Evolutionary conservation across 441 rosid species (phyloP), one percentile per base, ranked within the genome.

Genomic region (Raphanus hybrid): DNA sequence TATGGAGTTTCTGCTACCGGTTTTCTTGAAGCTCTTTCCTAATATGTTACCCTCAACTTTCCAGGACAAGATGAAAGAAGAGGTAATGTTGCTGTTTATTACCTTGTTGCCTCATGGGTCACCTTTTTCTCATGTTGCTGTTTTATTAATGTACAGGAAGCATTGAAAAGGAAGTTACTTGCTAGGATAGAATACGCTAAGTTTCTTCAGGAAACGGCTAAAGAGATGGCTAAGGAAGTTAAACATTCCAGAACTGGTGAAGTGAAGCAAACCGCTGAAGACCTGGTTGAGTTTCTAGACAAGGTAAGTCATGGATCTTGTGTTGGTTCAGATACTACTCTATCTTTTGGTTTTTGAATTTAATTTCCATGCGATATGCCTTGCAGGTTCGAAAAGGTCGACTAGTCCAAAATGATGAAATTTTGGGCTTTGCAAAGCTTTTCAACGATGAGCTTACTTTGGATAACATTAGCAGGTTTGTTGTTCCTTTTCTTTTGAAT

Each of bases 181-280:
- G 90, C 90, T 14, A 88, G 97, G 77, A 93, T 93, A 59, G 98
- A 90, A 80, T 93, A 93, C 58, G 98, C 98, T 75, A 93, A 90
- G 87, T 93, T 93, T 86, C 95, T 93, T 69, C 97, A 93, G 80
- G 97, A 93, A 45, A 88, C 92, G 1, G 92, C 86, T 60, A 86
- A 79, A 79, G 92, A 88, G 85, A 88, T 88, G 92, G 92, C 92
- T 14, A 88, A 83, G 69, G 92, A 88, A 82, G 85, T 87, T 74
- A 85, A 87, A 71, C 88, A 86, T 72, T 84, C 92, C 6, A 80
- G 85, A 72, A 83, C 84, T 67, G 92, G 90, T 65, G 92, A 88
- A 61, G 54, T 64, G 11, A 85, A 82, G 80, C 74, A 84, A 78
- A 88, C 89, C 1, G 92, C 92, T 14, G 86, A 86, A 73, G 90